Percentiles rank a stretch among this genome's conserved stretches.
phyloP scores from a whole-genome alignment of 495 filamentous ascomycete species.

The Cudoniella acicularis region DNA sequence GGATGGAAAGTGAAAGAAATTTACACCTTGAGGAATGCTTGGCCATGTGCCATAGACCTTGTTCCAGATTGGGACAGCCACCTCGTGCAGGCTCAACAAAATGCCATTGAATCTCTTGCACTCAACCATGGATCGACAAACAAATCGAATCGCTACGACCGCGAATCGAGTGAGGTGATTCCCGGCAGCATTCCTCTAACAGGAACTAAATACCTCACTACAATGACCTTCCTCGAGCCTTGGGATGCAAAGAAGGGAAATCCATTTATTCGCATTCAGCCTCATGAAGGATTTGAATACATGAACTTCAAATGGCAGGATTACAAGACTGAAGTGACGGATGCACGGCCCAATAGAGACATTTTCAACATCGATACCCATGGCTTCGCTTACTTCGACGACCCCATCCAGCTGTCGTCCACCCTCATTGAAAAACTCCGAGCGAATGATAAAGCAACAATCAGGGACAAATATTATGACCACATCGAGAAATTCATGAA shows the following conservation, averaged over 20 bases:
- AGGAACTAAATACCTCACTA: not conserved
- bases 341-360: not conserved
- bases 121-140: too few species aligned
- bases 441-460: not conserved
- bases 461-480: not conserved
- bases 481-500: conserved; percentile 12
- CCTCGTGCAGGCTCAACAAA: not conserved
- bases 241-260: conserved; percentile 10
- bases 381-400: not conserved
- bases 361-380: not conserved
- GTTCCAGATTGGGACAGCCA: conserved; percentile 10
- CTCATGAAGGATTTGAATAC: not conserved
- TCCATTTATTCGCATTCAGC: conserved; percentile 7
- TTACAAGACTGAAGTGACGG: not conserved
- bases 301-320: conserved; percentile 1
- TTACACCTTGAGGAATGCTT: conserved; percentile 21
- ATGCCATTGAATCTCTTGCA: not conserved
- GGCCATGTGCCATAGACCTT: conserved; percentile 25
- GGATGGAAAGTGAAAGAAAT: conserved; percentile 22
- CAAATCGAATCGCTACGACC: too few species aligned
- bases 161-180: too few species aligned
- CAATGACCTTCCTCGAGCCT: conserved; percentile 15
- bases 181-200: too few species aligned
- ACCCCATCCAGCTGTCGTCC: not conserved
- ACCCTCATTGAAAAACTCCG: not conserved